Percentiles rank a stretch among this genome's conserved stretches.
Evolutionary conservation across 176 grass and related monocot species (phyloP).

Genomic region (Hordeum vulgare): DNA sequence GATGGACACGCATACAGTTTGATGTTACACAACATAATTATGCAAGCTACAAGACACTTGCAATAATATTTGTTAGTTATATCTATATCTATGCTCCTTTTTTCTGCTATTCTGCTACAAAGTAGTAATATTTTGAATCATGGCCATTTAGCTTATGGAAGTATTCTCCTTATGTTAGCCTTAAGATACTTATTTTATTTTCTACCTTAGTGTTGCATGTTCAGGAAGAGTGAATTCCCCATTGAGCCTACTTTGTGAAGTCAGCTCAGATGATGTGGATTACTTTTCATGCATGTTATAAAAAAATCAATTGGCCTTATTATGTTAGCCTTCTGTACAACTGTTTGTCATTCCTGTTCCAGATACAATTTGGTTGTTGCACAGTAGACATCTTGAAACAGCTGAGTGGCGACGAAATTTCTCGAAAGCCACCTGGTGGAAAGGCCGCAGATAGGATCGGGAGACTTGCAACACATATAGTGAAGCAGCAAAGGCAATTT

Average conservation of each 20-base stretch:
- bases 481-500: conserved; percentile 77
- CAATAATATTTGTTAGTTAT: neutral
- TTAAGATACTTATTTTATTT: neutral
- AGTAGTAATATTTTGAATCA: neutral
- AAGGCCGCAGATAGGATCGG: conserved; percentile 55
- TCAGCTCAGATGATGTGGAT: neutral
- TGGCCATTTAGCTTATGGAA: neutral
- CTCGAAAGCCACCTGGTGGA: conserved; percentile 40
- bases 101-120: neutral
- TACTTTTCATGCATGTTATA: neutral
- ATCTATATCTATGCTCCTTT: neutral
- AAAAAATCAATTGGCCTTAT: neutral
- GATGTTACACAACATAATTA: neutral
- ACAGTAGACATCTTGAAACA: conserved; percentile 92
- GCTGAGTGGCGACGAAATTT: conserved; percentile 89
- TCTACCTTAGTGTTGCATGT: neutral
- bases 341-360: conserved; percentile 22
- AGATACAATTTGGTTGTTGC: conserved; percentile 85
- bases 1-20: conserved; percentile 2
- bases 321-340: conserved; percentile 1
- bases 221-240: neutral
- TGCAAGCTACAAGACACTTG: neutral
- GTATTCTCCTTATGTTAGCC: neutral
- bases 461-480: conserved; percentile 67
- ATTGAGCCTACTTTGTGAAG: neutral